These are phyloP conservation scores for Globisporangium solare DNA, from an alignment of 352 stramenopile genomes.

Conservation along the genomic window DNA sequence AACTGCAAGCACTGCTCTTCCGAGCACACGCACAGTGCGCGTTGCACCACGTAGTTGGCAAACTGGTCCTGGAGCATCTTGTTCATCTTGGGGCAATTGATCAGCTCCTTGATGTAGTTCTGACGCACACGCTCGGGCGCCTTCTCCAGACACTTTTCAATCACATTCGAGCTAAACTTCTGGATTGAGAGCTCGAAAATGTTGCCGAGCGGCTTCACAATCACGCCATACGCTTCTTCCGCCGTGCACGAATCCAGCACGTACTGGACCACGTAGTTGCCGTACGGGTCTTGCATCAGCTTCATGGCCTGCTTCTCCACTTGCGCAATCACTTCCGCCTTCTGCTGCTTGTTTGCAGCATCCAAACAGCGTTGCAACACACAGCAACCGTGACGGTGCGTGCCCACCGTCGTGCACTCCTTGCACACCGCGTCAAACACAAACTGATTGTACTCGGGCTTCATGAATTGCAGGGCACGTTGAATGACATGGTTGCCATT, in stretches of 20 bases:
- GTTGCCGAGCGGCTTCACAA: slow-evolving; percentile 85
- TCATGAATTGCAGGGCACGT: slow-evolving; percentile 93
- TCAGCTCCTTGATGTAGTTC: slow-evolving; percentile 78
- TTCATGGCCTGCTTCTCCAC: slow-evolving; percentile 97
- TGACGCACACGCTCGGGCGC: slow-evolving; percentile 72
- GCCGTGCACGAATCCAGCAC: slow-evolving; percentile 84
- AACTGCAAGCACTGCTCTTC: slow-evolving; percentile 93
- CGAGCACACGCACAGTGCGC: slow-evolving; percentile 92
- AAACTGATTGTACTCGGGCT: slow-evolving; percentile 93
- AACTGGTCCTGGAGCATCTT: slow-evolving; percentile 97
- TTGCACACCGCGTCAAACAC: slow-evolving; percentile 96
- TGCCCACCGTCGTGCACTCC: slow-evolving; percentile 94
- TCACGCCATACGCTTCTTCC: slow-evolving; percentile 78
- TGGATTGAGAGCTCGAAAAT: slow-evolving; percentile 96
- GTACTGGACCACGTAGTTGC: slow-evolving; percentile 92
- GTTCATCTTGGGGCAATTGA: slow-evolving; percentile 77
- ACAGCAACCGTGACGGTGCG: slow-evolving; percentile 96
- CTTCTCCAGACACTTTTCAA: slow-evolving; percentile 98
- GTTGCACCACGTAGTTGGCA: slow-evolving; percentile 98
- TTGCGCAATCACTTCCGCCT: slow-evolving; percentile 87
- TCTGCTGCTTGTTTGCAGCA: slow-evolving; percentile 83
- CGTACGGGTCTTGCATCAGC: slow-evolving; percentile 92
- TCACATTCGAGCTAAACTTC: slow-evolving; percentile 99
- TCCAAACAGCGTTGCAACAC: slow-evolving; percentile 97
- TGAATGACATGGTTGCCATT: slow-evolving; percentile 99